phyloP scores from a whole-genome alignment of 306 rosid genomes.

The Phaseolus lunatus region DNA sequence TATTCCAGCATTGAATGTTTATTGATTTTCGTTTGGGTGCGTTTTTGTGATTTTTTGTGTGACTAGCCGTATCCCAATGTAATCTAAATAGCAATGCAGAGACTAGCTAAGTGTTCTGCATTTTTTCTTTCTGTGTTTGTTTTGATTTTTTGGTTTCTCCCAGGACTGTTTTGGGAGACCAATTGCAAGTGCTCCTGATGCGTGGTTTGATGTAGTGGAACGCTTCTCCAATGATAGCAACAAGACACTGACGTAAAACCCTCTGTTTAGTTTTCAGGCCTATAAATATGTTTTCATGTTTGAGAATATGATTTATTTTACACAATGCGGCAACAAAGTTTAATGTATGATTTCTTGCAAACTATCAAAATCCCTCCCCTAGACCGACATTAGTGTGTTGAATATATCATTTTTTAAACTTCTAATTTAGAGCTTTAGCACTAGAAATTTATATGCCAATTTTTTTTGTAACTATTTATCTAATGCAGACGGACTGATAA shows the following conservation, averaged over 20 bases:
- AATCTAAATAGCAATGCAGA: neutral
- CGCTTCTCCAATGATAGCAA: conserved; percentile 90
- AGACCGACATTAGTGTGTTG: neutral
- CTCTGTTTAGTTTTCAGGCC: neutral
- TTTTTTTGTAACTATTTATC: neutral
- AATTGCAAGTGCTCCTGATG: conserved; percentile 90
- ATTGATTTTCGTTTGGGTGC: neutral
- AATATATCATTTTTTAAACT: neutral
- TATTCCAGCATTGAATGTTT: neutral
- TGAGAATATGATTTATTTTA: neutral
- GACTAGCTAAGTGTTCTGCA: neutral
- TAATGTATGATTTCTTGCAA: neutral
- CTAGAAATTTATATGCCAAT: neutral
- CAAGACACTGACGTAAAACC: conserved; percentile 75
- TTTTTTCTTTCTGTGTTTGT: neutral
- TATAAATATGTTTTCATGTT: neutral
- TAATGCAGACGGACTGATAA: conserved; percentile 69
- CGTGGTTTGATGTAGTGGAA: conserved; percentile 98
- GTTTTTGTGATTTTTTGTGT: neutral
- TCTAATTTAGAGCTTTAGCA: neutral
- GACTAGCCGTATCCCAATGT: neutral
- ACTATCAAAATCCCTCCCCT: neutral
- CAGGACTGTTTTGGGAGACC: conserved; percentile 99
- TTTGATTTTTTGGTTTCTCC: neutral
- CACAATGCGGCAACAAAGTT: too few species aligned